Evolutionary conservation across 352 stramenopile species (phyloP).

Genomic region (Pythium aphanidermatum): DNA sequence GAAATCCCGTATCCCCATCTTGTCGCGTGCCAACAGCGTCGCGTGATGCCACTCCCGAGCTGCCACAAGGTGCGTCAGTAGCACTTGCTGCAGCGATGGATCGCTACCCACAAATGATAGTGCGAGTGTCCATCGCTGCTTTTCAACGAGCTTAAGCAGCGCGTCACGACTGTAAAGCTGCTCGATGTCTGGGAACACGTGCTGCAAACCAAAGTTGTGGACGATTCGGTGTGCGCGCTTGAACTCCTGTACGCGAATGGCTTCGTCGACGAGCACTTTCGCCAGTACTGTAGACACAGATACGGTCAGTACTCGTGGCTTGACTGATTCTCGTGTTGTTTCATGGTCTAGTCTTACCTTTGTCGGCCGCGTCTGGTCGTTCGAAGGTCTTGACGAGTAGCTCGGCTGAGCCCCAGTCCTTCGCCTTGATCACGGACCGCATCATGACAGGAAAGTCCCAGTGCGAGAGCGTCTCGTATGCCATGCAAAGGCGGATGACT

Average conservation of each 20-base stretch:
- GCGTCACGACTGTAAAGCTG: slow-evolving; percentile 57
- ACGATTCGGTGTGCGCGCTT: slow-evolving; percentile 61
- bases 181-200: slow-evolving; percentile 52
- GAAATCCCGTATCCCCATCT: slow-evolving; percentile 35
- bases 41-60: slow-evolving; percentile 26
- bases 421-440: slow-evolving; percentile 30
- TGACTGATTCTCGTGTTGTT: neutral
- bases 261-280: slow-evolving; percentile 40
- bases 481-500: slow-evolving; percentile 40
- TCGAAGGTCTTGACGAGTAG: slow-evolving; percentile 39
- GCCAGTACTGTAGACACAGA: slow-evolving; percentile 34
- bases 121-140: slow-evolving; percentile 53
- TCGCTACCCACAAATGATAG: slow-evolving; percentile 59
- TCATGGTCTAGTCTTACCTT: slow-evolving; percentile 1
- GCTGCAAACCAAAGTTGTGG: slow-evolving; percentile 38
- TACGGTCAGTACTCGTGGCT: too few relatives aligned
- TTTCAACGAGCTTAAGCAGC: slow-evolving; percentile 51
- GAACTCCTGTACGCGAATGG: slow-evolving; percentile 46
- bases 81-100: slow-evolving; percentile 31
- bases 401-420: slow-evolving; percentile 60
- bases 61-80: slow-evolving; percentile 40
- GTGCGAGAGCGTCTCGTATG: slow-evolving; percentile 19
- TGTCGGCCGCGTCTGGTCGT: neutral
- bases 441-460: slow-evolving; percentile 35
- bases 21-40: slow-evolving; percentile 23